phyloP scores from a whole-genome alignment of 1,284 basidiomycete genomes.

The Pterula multifida region DNA sequence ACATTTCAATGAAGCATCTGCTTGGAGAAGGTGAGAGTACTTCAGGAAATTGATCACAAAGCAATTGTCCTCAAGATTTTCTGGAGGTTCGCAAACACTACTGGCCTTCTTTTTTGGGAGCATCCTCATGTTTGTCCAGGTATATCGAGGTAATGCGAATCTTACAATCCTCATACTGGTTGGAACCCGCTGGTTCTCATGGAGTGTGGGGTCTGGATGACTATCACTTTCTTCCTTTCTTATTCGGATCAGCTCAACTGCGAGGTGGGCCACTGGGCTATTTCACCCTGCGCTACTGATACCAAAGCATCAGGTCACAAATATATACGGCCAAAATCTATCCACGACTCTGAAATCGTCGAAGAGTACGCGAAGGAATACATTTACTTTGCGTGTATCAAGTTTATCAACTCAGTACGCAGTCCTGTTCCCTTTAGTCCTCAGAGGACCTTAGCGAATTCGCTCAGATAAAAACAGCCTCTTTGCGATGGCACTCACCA shows the following conservation, averaged over 20 bases:
- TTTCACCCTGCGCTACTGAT: not conserved
- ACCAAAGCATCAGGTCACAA: constrained; percentile 54
- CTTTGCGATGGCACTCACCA: constrained; percentile 94
- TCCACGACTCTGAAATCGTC: constrained; percentile 87
- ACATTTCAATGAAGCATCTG: constrained; percentile 57
- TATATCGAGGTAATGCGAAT: constrained; percentile 86
- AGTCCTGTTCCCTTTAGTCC: not conserved
- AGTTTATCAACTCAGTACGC: constrained; percentile 89
- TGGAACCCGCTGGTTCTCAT: constrained; percentile 95
- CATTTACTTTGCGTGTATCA: constrained; percentile 96
- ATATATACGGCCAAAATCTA: constrained; percentile 84
- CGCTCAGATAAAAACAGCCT: constrained; percentile 84
- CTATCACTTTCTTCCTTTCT: constrained; percentile 93
- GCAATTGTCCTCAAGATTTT: constrained; percentile 82
- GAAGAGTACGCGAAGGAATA: constrained; percentile 89
- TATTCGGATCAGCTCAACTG: constrained; percentile 82
- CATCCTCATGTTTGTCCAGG: constrained; percentile 23
- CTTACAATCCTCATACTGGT: constrained; percentile 92
- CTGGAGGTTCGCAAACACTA: constrained; percentile 55
- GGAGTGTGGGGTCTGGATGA: constrained; percentile 99
- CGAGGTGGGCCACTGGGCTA: constrained; percentile 32
- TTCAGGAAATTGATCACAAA: constrained; percentile 57
- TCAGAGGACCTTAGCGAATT: not conserved
- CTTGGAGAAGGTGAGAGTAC: constrained; percentile 62
- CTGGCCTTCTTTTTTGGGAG: constrained; percentile 2